phyloP scores from a whole-genome alignment of 2,329 filamentous ascomycete genomes.

The Penicillium sp. region DNA sequence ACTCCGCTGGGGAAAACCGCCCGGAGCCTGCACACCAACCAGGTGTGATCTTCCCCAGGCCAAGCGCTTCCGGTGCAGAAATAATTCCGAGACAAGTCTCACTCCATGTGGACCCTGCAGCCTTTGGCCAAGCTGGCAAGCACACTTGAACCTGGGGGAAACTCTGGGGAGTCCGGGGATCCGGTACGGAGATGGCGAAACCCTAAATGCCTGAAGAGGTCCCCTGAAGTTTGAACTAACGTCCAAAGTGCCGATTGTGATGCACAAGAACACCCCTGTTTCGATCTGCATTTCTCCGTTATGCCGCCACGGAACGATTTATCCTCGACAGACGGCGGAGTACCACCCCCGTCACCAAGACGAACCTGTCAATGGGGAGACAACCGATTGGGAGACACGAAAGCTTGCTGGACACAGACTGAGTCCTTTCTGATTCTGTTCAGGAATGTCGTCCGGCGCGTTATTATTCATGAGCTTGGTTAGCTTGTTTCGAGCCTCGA shows the following conservation, averaged over 20 bases:
- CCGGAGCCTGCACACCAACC: not conserved
- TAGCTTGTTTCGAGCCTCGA: not conserved
- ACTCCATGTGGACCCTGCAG: not conserved
- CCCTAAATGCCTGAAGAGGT: not conserved
- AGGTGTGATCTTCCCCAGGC: not conserved
- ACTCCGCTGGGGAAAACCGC: not conserved
- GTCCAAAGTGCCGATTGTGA: no score
- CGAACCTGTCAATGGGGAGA: not conserved
- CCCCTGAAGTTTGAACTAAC: not conserved
- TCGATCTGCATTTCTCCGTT: not conserved
- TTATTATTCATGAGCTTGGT: not conserved
- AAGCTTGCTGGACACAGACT: not conserved
- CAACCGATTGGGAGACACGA: not conserved
- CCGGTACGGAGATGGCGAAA: not conserved
- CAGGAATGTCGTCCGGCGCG: not conserved
- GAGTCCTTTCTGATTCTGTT: not conserved
- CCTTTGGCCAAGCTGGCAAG: not conserved
- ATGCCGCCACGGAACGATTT: not conserved
- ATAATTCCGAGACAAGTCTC: not conserved
- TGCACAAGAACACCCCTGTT: not conserved
- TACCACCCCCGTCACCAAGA: not conserved
- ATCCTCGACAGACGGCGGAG: not conserved
- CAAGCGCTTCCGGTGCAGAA: not conserved
- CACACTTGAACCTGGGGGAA: no score
- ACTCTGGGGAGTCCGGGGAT: no score